Evolutionary conservation across 2,329 filamentous ascomycete genomes (phyloP).

Genomic region (Xylaria sp.): DNA sequence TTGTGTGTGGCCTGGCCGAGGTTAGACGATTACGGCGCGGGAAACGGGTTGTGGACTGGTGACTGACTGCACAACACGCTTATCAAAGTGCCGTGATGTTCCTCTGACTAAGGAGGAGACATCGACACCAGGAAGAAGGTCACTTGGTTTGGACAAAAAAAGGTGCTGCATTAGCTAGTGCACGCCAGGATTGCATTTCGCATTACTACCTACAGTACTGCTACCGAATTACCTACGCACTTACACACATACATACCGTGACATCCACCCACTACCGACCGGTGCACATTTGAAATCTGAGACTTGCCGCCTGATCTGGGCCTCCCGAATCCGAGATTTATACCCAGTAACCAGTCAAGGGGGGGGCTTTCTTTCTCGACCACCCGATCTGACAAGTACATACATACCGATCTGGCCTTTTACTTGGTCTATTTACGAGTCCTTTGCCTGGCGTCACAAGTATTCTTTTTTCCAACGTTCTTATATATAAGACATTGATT

Average conservation of each 20-base stretch:
- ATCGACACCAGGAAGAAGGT: conserved; percentile 3
- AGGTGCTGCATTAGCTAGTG: conserved; percentile 10
- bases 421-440: background rate
- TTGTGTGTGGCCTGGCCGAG: background rate
- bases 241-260: too few species aligned
- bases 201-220: too few species aligned
- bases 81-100: conserved; percentile 19
- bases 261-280: too few species aligned
- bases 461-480: background rate
- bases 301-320: conserved; percentile 24
- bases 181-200: conserved; percentile 19
- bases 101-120: conserved; percentile 26
- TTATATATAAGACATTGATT: conserved; percentile 5
- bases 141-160: conserved; percentile 9
- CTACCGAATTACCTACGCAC: too few species aligned
- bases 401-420: background rate
- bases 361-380: too few species aligned
- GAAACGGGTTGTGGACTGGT: conserved; percentile 23
- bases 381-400: background rate
- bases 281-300: conserved; percentile 27
- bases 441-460: too few species aligned
- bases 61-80: conserved; percentile 24
- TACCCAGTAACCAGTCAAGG: too few species aligned
- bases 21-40: background rate
- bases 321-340: background rate